Percentiles rank a stretch among this genome's conserved stretches.
phyloP scores from a whole-genome alignment of 768 basidiomycete species.

The Imleria badia region DNA sequence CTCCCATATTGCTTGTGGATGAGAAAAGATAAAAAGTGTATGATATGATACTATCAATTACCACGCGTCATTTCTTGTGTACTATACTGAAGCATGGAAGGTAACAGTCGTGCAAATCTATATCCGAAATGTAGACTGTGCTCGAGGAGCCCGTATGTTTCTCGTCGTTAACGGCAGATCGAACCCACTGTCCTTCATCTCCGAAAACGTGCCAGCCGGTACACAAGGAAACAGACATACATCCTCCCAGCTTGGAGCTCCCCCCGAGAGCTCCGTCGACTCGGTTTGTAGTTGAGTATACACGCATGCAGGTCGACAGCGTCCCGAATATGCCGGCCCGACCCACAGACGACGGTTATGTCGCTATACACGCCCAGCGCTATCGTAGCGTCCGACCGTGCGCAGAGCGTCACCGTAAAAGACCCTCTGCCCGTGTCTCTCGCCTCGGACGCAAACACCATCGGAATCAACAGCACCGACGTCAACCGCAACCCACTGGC shows the following conservation, averaged over 20 bases:
- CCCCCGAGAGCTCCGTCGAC: not conserved
- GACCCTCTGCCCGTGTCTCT: not conserved
- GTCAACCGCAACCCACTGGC: slow-evolving; percentile 18
- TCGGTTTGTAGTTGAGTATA: slow-evolving; percentile 23
- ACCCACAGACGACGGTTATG: slow-evolving; percentile 17
- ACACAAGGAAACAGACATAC: slow-evolving; percentile 22
- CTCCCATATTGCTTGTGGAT: no score
- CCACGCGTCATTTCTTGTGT: no score
- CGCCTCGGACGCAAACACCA: slow-evolving; percentile 7
- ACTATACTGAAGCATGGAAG: not conserved
- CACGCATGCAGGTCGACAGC: slow-evolving; percentile 20
- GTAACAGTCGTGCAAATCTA: not conserved
- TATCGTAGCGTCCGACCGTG: not conserved
- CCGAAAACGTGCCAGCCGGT: not conserved
- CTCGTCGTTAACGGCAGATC: slow-evolving; percentile 8
- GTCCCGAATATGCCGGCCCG: slow-evolving; percentile 6
- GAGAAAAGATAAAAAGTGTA: no score
- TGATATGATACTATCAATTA: no score
- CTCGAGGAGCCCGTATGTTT: slow-evolving; percentile 16
- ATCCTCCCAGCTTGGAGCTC: slow-evolving; percentile 14
- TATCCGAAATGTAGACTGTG: not conserved
- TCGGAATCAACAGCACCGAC: slow-evolving; percentile 24
- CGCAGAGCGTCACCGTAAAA: slow-evolving; percentile 15
- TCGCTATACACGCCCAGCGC: slow-evolving; percentile 10
- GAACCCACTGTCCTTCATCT: not conserved